Evolutionary conservation across 2,329 filamentous ascomycete species (phyloP), one percentile per base, ranked within the genome.

Genomic region (Fusarium domesticum): DNA sequence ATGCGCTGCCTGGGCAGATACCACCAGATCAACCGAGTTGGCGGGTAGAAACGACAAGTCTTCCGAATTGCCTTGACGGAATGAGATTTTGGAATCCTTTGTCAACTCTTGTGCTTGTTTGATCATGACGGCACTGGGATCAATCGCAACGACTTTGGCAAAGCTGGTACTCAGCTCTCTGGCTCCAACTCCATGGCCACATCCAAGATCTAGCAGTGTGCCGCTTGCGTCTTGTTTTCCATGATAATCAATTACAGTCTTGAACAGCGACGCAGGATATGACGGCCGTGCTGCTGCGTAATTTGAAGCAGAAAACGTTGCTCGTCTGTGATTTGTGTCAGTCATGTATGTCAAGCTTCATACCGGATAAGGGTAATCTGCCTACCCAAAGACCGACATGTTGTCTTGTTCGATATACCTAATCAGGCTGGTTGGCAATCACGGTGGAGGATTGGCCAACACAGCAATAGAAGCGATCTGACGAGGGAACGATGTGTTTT

Each of bases 221-320:
- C 65, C 63, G 4, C 45, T 41, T 0, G 56, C 19, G 2, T 57
- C 59, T 47, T 56, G 67, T 16, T 49, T 64, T 18, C 69, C 65
- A 61, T 84, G 78, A 61, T 77, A 83, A 17, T 61, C 58, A 11
- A 84, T 68, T 8, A 84, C 64, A 15, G 67, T 73, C 39, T 70
- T 69, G 64, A 76, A 83, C 20, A 85, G 67, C 16, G 66, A 67
- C 7, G 70, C 59, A 6, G 80, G 80, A 59, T 84, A 85, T 18
- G 69, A 68, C 14, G 81, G 81, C 14, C 81, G 74, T 59, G 81
- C 78, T 18, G 77, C 70, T 30, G 81, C 80, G 56, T 85, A 85
- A 15, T 72, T 70, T 34, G 74, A 70, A 12, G 77, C 73, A 18
- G 75, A 77, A 63, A 81, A 83, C 10, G 72, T 72, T 31, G 75